Conservation (phyloP, 345 rosid genomes). For the Sisymbrium irio region DNA sequence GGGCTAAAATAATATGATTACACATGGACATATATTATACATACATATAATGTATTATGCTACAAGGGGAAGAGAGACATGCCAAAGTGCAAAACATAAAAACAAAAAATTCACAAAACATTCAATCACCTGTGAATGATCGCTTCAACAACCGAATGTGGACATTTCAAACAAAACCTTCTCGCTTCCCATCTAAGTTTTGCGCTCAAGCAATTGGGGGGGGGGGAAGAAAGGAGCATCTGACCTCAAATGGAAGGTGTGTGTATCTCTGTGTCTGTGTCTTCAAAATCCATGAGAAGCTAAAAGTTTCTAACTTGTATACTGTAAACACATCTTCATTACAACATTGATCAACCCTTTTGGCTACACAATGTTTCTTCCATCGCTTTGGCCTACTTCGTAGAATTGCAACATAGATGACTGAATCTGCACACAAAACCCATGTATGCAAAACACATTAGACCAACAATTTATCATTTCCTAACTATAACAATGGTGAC, state of each 20-base stretch:
- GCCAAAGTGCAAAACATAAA: neutral
- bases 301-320: slow-evolving; percentile 7
- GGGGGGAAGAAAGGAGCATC: neutral
- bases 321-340: slow-evolving; percentile 10
- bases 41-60: slow-evolving; percentile 4
- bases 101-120: slow-evolving; percentile 4
- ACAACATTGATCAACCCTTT: slow-evolving; percentile 2
- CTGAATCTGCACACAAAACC: slow-evolving; percentile 1
- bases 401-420: slow-evolving; percentile 1
- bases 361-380: slow-evolving; percentile 5
- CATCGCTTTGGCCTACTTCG: slow-evolving; percentile 10
- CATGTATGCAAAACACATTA: neutral
- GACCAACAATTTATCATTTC: neutral
- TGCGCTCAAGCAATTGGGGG: neutral
- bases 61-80: neutral
- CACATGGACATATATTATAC: slow-evolving; percentile 7
- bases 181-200: slow-evolving; percentile 9
- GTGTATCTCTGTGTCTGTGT: slow-evolving; percentile 1
- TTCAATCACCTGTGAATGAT: neutral
- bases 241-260: slow-evolving; percentile 3
- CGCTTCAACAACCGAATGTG: slow-evolving; percentile 7
- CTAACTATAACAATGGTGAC: neutral
- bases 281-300: slow-evolving; percentile 8
- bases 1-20: slow-evolving; percentile 8
- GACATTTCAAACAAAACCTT: neutral